phyloP scores from a whole-genome alignment of 495 filamentous ascomycete species.

The Lineolata rhizophorae region DNA sequence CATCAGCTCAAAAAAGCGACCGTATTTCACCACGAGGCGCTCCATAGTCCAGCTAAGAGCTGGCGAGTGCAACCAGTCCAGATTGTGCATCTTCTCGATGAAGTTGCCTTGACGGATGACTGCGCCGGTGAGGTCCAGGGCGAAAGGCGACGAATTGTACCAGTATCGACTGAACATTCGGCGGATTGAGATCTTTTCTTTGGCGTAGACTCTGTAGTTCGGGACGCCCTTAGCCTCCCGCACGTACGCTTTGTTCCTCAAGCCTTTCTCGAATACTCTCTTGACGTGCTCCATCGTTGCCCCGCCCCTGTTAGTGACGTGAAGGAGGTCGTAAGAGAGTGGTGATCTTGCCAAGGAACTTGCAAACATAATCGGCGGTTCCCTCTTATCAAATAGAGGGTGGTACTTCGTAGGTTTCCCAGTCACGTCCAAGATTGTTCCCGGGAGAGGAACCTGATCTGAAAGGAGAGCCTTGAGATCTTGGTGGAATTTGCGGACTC shows the following conservation, averaged over 20 bases:
- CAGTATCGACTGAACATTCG: conserved; percentile 66
- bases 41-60: conserved; percentile 38
- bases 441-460: conserved; percentile 33
- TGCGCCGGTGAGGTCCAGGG: conserved; percentile 53
- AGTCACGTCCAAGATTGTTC: conserved; percentile 24
- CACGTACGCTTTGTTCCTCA: neutral
- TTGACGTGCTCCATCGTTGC: neutral
- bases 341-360: neutral
- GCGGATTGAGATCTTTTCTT: conserved; percentile 31
- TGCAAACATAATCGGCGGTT: neutral
- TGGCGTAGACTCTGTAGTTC: conserved; percentile 3
- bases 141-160: conserved; percentile 49
- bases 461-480: conserved; percentile 27
- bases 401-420: neutral
- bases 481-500: conserved; percentile 30
- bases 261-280: neutral
- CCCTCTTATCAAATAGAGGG: neutral
- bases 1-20: conserved; percentile 48
- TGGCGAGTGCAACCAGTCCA: conserved; percentile 57
- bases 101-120: conserved; percentile 66
- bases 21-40: conserved; percentile 46
- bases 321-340: neutral
- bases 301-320: neutral
- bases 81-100: conserved; percentile 58
- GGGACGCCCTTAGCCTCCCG: conserved; percentile 2